Conservation (phyloP, 139 green algal genomes). For the Chlorella sp. region DNA sequence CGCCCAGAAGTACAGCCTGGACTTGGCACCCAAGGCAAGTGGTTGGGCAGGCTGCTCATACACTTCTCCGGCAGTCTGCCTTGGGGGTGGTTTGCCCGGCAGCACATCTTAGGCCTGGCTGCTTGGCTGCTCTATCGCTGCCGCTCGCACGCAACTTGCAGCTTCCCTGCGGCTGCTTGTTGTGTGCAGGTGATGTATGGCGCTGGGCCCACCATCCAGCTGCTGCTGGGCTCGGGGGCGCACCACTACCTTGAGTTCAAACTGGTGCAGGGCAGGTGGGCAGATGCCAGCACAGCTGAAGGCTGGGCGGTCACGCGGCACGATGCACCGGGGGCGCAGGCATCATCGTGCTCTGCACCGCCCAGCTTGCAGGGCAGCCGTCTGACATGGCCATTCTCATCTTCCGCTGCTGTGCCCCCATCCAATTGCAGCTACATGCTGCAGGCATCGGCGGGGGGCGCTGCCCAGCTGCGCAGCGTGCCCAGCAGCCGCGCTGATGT, state of each 20-base stretch:
- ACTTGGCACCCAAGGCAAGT: conserved; percentile 72
- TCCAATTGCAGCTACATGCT: conserved; percentile 16
- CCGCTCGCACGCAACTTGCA: too few species aligned
- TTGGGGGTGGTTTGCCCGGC: too few species aligned
- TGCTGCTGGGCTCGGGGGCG: conserved; percentile 73
- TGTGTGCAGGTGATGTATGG: conserved; percentile 77
- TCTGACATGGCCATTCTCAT: too few species aligned
- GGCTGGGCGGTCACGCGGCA: too few species aligned
- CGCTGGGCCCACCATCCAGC: conserved; percentile 74
- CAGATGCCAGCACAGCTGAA: background rate
- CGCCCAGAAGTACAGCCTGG: conserved; percentile 56
- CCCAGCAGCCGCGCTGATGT: conserved; percentile 80
- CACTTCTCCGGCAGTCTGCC: too few species aligned
- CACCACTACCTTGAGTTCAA: conserved; percentile 95
- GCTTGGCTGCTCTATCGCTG: background rate
- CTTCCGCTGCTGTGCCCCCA: too few species aligned
- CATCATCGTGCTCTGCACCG: too few species aligned
- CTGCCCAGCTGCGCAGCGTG: conserved; percentile 45
- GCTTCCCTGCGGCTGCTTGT: background rate
- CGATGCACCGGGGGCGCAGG: too few species aligned
- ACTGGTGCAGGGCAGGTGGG: conserved; percentile 70
- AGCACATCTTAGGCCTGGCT: background rate
- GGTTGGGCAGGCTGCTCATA: background rate
- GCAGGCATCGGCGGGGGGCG: background rate
- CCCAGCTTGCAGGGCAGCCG: too few species aligned